These are phyloP conservation scores for Neopestalotiopsis sp. DNA, from an alignment of 2,329 filamentous ascomycete genomes.

Conservation along the genomic window DNA sequence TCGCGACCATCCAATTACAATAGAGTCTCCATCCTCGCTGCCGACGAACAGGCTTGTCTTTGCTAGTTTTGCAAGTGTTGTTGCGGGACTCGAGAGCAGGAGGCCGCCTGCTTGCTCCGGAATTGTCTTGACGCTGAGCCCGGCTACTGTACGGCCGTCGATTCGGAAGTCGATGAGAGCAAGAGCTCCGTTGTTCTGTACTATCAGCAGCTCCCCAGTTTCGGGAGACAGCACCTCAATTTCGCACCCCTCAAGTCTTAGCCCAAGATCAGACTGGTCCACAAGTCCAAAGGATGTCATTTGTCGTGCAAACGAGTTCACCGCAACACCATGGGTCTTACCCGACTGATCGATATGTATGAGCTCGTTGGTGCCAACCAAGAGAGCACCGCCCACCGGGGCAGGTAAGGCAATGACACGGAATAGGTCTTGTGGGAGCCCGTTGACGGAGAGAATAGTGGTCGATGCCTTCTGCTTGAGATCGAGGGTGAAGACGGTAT, in stretches of 20 bases:
- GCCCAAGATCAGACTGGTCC: constrained; percentile 81
- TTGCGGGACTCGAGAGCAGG: constrained; percentile 65
- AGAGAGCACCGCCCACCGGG: constrained; percentile 85
- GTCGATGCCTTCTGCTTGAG: constrained; percentile 93
- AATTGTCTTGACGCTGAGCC: constrained; percentile 74
- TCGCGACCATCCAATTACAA: constrained; percentile 79
- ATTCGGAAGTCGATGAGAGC: constrained; percentile 81
- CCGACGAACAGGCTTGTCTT: constrained; percentile 80
- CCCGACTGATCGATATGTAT: constrained; percentile 96
- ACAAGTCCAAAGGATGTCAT: constrained; percentile 82
- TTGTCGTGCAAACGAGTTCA: constrained; percentile 87
- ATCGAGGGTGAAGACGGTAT: constrained; percentile 94
- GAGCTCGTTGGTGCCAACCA: constrained; percentile 87
- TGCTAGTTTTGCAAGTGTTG: constrained; percentile 72
- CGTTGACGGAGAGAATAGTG: constrained; percentile 83
- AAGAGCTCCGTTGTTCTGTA: constrained; percentile 76
- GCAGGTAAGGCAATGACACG: constrained; percentile 81
- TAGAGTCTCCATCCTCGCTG: constrained; percentile 81
- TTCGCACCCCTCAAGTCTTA: constrained; percentile 81
- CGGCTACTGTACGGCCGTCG: constrained; percentile 90
- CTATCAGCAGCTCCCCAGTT: constrained; percentile 82
- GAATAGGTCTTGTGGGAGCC: constrained; percentile 86
- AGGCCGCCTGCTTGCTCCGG: constrained; percentile 65
- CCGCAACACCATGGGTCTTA: constrained; percentile 88
- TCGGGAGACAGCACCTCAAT: constrained; percentile 79